phyloP scores from a whole-genome alignment of 139 green algal species.

The Closterium sp. region DNA sequence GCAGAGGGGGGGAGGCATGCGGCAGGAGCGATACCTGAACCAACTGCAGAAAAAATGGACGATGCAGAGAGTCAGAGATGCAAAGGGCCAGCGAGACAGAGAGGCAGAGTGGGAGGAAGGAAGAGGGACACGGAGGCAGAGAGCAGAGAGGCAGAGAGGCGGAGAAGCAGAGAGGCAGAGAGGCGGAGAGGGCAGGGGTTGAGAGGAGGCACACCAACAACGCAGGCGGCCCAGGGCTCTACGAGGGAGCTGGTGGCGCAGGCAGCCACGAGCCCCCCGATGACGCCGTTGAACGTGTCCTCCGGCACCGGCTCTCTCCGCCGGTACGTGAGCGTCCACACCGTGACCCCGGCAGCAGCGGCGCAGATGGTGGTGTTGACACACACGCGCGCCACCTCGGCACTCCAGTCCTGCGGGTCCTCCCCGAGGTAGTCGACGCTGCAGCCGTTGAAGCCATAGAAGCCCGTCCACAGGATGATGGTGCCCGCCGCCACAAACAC shows the following conservation, averaged over 20 bases:
- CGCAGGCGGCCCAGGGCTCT: slow-evolving; percentile 76
- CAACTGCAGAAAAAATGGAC: background rate
- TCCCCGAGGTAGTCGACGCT: slow-evolving; percentile 40
- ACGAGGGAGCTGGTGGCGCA: slow-evolving; percentile 65
- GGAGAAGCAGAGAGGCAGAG: background rate
- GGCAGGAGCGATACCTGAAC: background rate
- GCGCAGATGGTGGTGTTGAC: slow-evolving; percentile 68
- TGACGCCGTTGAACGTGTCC: slow-evolving; percentile 58
- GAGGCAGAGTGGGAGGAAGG: background rate
- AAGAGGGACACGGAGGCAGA: background rate
- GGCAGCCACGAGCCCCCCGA: slow-evolving; percentile 75
- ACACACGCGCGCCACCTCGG: slow-evolving; percentile 21
- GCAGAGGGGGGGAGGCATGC: too few relatives aligned
- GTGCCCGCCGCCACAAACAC: slow-evolving; percentile 60
- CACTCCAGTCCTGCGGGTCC: background rate
- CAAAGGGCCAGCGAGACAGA: too few relatives aligned
- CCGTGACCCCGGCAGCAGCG: slow-evolving; percentile 51
- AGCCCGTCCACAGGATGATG: slow-evolving; percentile 78
- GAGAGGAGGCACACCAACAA: slow-evolving; percentile 60
- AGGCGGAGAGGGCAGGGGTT: background rate
- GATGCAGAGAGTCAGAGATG: too few relatives aligned
- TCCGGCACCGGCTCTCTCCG: slow-evolving; percentile 23
- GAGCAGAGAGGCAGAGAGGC: background rate
- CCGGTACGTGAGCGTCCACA: slow-evolving; percentile 48
- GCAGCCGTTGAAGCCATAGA: slow-evolving; percentile 77